Conservation (phyloP, 768 basidiomycete genomes). For the Pleurotus ostreatus region DNA sequence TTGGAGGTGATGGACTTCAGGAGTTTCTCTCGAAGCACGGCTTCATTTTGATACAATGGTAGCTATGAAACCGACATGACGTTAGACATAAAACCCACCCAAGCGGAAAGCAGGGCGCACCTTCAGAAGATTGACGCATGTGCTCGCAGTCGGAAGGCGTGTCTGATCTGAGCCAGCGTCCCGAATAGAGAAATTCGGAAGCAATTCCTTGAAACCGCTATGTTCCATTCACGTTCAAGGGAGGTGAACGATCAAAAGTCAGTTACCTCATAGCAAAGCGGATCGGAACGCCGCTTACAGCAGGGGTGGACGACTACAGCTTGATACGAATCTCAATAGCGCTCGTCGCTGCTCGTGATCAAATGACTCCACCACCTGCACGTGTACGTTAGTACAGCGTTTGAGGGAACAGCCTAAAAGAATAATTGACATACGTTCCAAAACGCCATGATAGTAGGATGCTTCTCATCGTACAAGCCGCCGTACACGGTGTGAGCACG, state of each 20-base stretch:
- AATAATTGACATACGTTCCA: conserved; percentile 60
- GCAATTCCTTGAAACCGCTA: conserved; percentile 83
- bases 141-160: conserved; percentile 73
- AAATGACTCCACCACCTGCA: conserved; percentile 72
- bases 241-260: background rate
- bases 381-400: background rate
- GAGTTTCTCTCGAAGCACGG: conserved; percentile 67
- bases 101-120: conserved; percentile 27
- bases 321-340: conserved; percentile 88
- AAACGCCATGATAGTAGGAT: conserved; percentile 72
- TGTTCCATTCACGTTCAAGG: background rate
- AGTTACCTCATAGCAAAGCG: background rate
- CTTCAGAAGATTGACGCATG: conserved; percentile 92
- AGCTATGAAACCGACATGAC: conserved; percentile 37
- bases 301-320: conserved; percentile 85
- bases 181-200: conserved; percentile 86
- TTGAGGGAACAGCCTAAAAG: background rate
- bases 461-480: conserved; percentile 67
- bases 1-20: conserved; percentile 83
- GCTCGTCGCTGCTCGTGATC: conserved; percentile 74
- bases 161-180: conserved; percentile 71
- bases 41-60: conserved; percentile 63
- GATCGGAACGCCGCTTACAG: conserved; percentile 37
- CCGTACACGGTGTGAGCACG: conserved; percentile 76
- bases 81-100: background rate